These are phyloP conservation scores for Rubroboletus satanas DNA, from an alignment of 768 basidiomycete species.

Conservation along the genomic window DNA sequence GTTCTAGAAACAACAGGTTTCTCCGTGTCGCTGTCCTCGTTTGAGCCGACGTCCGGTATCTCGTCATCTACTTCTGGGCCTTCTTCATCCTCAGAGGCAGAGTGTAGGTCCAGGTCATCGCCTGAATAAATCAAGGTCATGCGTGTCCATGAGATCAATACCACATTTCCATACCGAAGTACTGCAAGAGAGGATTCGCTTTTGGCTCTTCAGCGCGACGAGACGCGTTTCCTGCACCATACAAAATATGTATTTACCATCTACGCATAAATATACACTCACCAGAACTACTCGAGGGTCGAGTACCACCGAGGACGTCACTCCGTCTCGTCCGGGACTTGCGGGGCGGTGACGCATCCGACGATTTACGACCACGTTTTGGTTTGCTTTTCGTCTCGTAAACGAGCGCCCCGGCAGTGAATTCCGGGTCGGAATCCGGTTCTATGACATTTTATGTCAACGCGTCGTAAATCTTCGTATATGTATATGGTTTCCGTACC, in stretches of 20 bases:
- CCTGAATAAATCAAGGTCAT: constrained; percentile 22
- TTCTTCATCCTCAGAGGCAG: constrained; percentile 44
- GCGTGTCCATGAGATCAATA: neutral
- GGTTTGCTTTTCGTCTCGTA: constrained; percentile 26
- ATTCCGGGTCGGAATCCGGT: constrained; percentile 33
- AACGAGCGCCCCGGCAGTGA: constrained; percentile 28
- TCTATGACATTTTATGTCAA: constrained; percentile 15
- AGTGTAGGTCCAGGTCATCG: constrained; percentile 46
- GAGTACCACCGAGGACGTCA: constrained; percentile 1
- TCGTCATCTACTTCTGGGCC: constrained; percentile 19
- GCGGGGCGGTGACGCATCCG: constrained; percentile 12
- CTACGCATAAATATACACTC: neutral
- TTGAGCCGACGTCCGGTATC: constrained; percentile 13
- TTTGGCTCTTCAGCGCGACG: constrained; percentile 2
- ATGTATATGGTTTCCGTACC: constrained; percentile 18
- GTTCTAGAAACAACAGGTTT: constrained; percentile 24
- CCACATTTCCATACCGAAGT: constrained; percentile 39
- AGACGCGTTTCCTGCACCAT: neutral
- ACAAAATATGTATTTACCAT: neutral
- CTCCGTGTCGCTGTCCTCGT: constrained; percentile 25
- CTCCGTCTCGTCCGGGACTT: constrained; percentile 17
- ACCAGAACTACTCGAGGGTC: constrained; percentile 11
- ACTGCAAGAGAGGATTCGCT: constrained; percentile 45
- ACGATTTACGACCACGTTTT: constrained; percentile 17
- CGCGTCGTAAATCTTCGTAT: neutral